Evolutionary conservation across 176 grass and related monocot genomes (phyloP), one percentile per base, ranked within the genome.

Genomic region (Oryza brachyantha): DNA sequence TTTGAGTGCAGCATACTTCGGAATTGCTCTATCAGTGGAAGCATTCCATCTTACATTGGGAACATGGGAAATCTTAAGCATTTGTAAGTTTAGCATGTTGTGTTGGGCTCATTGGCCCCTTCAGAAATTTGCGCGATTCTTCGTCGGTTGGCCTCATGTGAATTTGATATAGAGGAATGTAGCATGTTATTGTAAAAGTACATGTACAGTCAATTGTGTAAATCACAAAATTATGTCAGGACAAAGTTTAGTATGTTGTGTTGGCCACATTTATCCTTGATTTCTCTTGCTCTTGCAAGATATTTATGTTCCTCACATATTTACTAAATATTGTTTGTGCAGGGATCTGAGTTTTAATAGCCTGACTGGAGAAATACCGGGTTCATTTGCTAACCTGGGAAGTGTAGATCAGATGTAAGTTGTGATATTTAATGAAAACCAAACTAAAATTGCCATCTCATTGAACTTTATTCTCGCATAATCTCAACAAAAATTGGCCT

Each of bases 331-430:
- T 73, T 92, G 25, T 85, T 65, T 68, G 59, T 90, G 39, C 83
- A 98, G 92, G 66, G 95, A 98, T 80, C 73, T 98, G 54, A 92
- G 82, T 73, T 98, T 98, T 77, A 98, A 98, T 86, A 87, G 84
- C 78, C 66, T 98, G 61, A 87, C 25, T 65, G 95, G 90, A 65
- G 72, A 89, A 80, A 92, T 98, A 78, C 85, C 95, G 82, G 13
- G 29, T 73, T 92, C 92, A 66, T 87, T 92, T 71, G 68, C 81
- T 72, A 67, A 75, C 29, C 80, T 90, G 81, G 66, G 60, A 68
- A 58, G 31, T 10, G 92, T 85, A 68, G 92, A 98, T 84, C 87
- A 87, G 62, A 92, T 98, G 95, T 94, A 87, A 94, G 95, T 85
- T 70, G 16, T 60, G 31, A 54, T 24, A 34, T 25, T 74, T 68